A percentile compares a stretch with the other conserved stretches of the same genome.
Evolutionary conservation across 257 asterid species (phyloP).

Genomic region (Anisodus tanguticus): DNA sequence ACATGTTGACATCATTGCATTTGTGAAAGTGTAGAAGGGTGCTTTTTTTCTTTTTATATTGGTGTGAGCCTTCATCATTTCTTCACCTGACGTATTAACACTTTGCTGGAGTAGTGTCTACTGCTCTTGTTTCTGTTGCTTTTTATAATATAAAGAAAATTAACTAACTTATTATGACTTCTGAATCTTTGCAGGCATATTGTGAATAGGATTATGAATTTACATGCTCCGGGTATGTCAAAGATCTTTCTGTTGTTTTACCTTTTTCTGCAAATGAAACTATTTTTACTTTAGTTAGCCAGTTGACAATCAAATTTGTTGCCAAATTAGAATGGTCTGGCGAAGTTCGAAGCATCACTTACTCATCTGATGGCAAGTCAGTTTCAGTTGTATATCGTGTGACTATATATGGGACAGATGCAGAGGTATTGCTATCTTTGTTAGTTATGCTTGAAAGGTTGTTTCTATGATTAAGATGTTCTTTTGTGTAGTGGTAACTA

Average conservation of each 20-base stretch:
- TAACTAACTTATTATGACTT: not conserved
- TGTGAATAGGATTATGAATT: conserved; percentile 85
- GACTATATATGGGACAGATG: conserved; percentile 86
- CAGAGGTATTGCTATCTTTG: conserved; percentile 64
- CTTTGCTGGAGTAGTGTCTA: not conserved
- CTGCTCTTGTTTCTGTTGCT: not conserved
- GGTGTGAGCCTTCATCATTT: not conserved
- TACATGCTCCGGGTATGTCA: conserved; percentile 81
- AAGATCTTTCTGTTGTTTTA: not conserved
- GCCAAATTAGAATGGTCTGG: conserved; percentile 85
- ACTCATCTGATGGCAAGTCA: conserved; percentile 73
- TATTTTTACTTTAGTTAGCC: conserved; percentile 22
- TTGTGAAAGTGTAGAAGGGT: not conserved
- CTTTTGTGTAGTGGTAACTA: not conserved
- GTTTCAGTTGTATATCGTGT: conserved; percentile 86
- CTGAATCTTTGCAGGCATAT: conserved; percentile 65
- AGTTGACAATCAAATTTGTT: conserved; percentile 20
- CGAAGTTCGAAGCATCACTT: conserved; percentile 75
- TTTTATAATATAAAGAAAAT: not conserved
- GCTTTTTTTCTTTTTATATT: not conserved
- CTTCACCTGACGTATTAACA: not conserved
- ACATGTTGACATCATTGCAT: no score
- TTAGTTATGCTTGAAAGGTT: not conserved
- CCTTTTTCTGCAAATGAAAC: not conserved
- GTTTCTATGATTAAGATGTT: not conserved